These are phyloP conservation scores for Camellia lanceoleosa DNA, from an alignment of 148 eudicot species.

Conservation along the genomic window DNA sequence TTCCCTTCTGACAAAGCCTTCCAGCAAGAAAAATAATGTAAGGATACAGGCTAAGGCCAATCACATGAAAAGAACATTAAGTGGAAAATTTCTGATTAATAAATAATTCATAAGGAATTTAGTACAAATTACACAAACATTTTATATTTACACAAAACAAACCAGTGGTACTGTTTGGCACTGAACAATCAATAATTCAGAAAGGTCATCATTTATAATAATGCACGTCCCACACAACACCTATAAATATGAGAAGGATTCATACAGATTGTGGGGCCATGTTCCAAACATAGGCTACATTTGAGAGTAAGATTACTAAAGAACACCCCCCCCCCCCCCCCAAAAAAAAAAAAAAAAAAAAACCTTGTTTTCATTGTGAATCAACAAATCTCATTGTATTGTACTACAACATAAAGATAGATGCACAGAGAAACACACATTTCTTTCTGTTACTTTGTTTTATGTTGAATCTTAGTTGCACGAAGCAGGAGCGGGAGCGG, in stretches of 20 bases:
- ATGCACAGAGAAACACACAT: background rate
- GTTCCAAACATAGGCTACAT: conserved; percentile 2
- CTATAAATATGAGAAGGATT: background rate
- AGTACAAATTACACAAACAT: background rate
- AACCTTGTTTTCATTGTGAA: background rate
- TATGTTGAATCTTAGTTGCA: background rate
- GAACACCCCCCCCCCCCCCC: too few species aligned
- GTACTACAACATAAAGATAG: background rate
- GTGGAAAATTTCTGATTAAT: background rate
- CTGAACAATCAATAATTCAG: background rate
- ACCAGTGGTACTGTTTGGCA: background rate
- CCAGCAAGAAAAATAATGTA: conserved; percentile 12
- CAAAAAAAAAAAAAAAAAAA: background rate
- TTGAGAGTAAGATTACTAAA: background rate
- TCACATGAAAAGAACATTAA: background rate
- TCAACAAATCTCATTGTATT: background rate
- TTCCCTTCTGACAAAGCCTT: conserved; percentile 74
- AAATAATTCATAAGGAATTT: background rate
- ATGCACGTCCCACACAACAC: background rate
- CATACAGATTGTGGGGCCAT: background rate
- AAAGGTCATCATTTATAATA: background rate
- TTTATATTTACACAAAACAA: background rate
- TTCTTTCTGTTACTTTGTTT: background rate
- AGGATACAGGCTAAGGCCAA: conserved; percentile 7
- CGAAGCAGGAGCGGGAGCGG: too few species aligned